Evolutionary conservation across 2,329 filamentous ascomycete species (phyloP), one percentile per base, ranked within the genome.

Genomic region (Aspergillus latus): DNA sequence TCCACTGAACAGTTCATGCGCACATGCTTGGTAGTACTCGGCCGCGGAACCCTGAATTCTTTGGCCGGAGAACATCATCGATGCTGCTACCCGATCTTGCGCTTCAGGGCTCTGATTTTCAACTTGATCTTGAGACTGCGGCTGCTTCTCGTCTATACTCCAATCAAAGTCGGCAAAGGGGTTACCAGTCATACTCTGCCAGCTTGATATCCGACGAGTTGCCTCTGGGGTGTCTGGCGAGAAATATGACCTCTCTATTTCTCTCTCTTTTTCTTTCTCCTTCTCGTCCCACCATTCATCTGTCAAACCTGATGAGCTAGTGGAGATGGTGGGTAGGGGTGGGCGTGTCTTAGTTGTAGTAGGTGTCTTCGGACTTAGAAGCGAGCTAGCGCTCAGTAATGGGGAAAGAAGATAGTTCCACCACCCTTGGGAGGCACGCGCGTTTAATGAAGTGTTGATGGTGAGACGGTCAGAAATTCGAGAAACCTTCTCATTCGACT

Each of bases 331-430:
- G 21, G 68, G 70, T 7, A 70, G 40, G 10, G 66, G 64, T n/a
- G 71, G 73, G 7, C 57, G 60, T 34, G 47, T 57, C 37, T 57
- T 54, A 5, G 59, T 21, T 3, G 21, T 52, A 8, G 5, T 36
- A 9, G 64, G 65, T 15, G 66, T 70, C 57, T 67, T 69, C 47
- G 65, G 63, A 52, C 68, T 67, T 1, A 64, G 59, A 2, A 71
- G 49, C 2, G 73, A 73, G 54, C 66, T 72, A 26, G 71, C 73
- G 30, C 71, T 68, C 26, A 79, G 58, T 5, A 79, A 64, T 0
- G 78, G 78, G 1, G 78, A 78, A 2, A 78, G 70, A 21, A 80
- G 66, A 45, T 75, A 71, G 29, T 74, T 80, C 78, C 78, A 80
- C 78, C 78, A 80, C 15, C 78, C 78, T 55, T 79, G 75, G 0